These are phyloP conservation scores for Penicillium desertorum DNA, from an alignment of 495 filamentous ascomycete genomes.

Conservation along the genomic window DNA sequence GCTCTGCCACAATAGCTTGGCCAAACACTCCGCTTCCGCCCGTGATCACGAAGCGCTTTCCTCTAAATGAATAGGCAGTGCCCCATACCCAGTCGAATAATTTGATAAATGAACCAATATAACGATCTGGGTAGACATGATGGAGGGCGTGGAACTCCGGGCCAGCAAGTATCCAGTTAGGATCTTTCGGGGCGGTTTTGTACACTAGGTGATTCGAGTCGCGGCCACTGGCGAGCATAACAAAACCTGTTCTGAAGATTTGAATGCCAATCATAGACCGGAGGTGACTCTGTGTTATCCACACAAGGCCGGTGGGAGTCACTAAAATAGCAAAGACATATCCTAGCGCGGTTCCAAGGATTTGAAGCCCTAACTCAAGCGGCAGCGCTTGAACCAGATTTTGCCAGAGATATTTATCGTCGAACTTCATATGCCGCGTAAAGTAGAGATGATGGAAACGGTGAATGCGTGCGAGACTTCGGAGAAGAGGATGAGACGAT, in stretches of 20 bases:
- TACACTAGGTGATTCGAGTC: conserved; percentile 24
- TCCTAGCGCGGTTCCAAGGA: conserved; percentile 12
- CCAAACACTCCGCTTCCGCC: conserved; percentile 19
- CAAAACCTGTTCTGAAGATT: background rate
- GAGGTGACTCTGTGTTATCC: background rate
- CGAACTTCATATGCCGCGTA: conserved; percentile 21
- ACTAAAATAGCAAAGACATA: background rate
- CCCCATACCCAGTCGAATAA: conserved; percentile 26
- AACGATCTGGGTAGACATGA: conserved; percentile 25
- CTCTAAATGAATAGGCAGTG: conserved; percentile 21
- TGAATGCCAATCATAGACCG: background rate
- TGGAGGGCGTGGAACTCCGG: conserved; percentile 26
- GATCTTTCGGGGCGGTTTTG: conserved; percentile 19
- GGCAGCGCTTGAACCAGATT: conserved; percentile 21
- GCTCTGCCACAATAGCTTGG: conserved; percentile 11
- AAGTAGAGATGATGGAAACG: conserved; percentile 28
- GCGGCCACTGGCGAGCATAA: conserved; percentile 15
- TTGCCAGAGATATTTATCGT: conserved; percentile 16
- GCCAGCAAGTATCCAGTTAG: conserved; percentile 19
- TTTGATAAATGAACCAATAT: conserved; percentile 26
- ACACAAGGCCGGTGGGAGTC: background rate
- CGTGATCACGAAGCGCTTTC: conserved; percentile 19
- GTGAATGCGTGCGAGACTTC: conserved; percentile 19
- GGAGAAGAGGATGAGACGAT: conserved; percentile 18
- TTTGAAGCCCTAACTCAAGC: conserved; percentile 16